Conservation (phyloP, 1,284 basidiomycete genomes). For the Trametes hirsuta region DNA sequence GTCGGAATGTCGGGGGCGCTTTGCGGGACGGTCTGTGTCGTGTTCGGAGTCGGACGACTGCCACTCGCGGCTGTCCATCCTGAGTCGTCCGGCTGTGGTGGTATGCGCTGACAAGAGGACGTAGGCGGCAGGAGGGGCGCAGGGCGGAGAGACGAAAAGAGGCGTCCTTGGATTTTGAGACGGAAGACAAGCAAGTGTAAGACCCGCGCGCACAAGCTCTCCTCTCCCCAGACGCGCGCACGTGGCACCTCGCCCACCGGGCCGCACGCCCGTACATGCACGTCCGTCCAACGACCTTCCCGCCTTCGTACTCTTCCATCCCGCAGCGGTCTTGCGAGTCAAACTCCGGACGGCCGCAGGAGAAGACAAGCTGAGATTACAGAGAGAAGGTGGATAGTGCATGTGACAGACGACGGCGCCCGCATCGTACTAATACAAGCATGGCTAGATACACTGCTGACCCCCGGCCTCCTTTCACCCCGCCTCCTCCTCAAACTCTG, state of each 20-base stretch:
- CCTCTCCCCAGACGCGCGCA: background rate
- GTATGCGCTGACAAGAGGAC: too few species aligned
- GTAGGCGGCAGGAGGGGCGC: background rate
- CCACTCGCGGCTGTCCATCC: conserved; percentile 27
- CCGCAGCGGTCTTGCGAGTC: too few species aligned
- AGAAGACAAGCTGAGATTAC: background rate
- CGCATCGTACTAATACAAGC: background rate
- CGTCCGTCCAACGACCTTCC: background rate
- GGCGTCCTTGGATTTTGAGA: background rate
- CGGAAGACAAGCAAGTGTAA: background rate
- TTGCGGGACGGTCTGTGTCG: conserved; percentile 33
- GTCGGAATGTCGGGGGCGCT: conserved; percentile 36
- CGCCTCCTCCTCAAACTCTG: background rate
- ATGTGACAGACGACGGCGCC: background rate
- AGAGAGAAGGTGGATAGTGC: background rate
- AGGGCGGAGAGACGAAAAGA: background rate
- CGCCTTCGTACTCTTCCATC: background rate
- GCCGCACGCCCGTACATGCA: background rate
- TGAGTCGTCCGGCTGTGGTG: background rate
- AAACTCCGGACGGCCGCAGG: too few species aligned
- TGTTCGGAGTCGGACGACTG: conserved; percentile 33
- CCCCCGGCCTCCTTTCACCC: background rate
- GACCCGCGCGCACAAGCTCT: background rate
- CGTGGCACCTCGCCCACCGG: background rate
- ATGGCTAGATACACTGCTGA: background rate